Evolutionary conservation across 345 rosid species (phyloP), one percentile per base, ranked within the genome.

Genomic region (Chamaenerion angustifolium): DNA sequence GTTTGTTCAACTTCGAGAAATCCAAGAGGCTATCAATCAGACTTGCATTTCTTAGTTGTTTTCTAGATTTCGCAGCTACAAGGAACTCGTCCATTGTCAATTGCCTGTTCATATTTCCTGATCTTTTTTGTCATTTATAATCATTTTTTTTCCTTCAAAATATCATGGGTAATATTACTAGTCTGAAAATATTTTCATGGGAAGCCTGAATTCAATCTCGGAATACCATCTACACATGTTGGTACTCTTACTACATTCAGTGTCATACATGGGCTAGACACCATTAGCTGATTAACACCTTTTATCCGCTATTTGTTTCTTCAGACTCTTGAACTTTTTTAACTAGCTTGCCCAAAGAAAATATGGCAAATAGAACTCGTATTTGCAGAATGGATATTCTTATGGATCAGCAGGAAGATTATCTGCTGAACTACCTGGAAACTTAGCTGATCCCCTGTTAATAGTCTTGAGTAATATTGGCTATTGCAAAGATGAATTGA

Each of bases 41-140:
- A 67, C 83, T 92, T 58, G 86, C 98, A 13, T 80, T 87, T 71
- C 64, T 92, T 56, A 92, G 87, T 60, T 88, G 96, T 65, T 92
- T 87, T 70, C 76, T 92, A 56, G 98, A 92, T 79, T 92, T 92
- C 68, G 96, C 94, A 58, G 96, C 96, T 90, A 83, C 15, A 48
- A 47, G 54, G 13, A 53, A 57, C 43, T 23, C 25, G 16, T 40
- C 11, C 10, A 55, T 11, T 19, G 12, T 54, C 48, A 53, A 35
- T 53, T 42, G 47, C 53, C 40, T n/a, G 14, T 21, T 15, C 19
- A 23, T 43, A 13, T 41, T 16, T 35, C 16, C 21, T 40, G 14
- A 11, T n/a, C n/a, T n/a, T n/a, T n/a, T n/a, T n/a, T n/a, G n/a
- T n/a, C n/a, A n/a, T n/a, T n/a, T n/a, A n/a, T n/a, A n/a, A n/a